Conservation (phyloP, 2,329 filamentous ascomycete genomes). For the Huntiella moniliformis region DNA sequence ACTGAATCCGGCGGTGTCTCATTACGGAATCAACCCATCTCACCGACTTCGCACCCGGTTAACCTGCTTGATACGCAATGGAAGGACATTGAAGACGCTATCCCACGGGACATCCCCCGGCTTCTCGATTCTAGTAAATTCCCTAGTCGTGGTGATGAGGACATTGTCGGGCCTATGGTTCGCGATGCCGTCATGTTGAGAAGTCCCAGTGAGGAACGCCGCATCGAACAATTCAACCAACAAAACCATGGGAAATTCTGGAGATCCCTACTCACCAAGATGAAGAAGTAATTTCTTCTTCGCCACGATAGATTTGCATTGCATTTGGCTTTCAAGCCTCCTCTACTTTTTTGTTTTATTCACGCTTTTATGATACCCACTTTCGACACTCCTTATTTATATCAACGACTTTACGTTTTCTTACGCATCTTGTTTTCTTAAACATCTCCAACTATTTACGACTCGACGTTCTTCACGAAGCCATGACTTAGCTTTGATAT, state of each 20-base stretch:
- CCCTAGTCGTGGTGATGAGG: slow-evolving; percentile 69
- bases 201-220: slow-evolving; percentile 26
- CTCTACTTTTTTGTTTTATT: slow-evolving; percentile 2
- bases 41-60: background rate
- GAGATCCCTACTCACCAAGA: slow-evolving; percentile 29
- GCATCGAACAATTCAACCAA: slow-evolving; percentile 12
- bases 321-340: background rate
- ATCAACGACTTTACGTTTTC: slow-evolving; percentile 1
- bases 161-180: slow-evolving; percentile 86
- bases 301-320: background rate
- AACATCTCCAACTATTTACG: slow-evolving; percentile 6
- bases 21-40: slow-evolving; percentile 15
- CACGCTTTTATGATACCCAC: slow-evolving; percentile 3
- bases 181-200: slow-evolving; percentile 35
- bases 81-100: slow-evolving; percentile 31
- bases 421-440: background rate
- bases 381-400: slow-evolving; percentile 3
- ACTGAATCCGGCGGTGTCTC: slow-evolving; percentile 18
- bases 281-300: slow-evolving; percentile 14
- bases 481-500: slow-evolving; percentile 4
- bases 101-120: slow-evolving; percentile 46
- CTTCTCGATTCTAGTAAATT: slow-evolving; percentile 69
- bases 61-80: slow-evolving; percentile 20
- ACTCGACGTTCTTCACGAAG: slow-evolving; percentile 4
- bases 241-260: slow-evolving; percentile 24